phyloP scores from a whole-genome alignment of 179 eudicot species.

The Corrigiola litoralis region DNA sequence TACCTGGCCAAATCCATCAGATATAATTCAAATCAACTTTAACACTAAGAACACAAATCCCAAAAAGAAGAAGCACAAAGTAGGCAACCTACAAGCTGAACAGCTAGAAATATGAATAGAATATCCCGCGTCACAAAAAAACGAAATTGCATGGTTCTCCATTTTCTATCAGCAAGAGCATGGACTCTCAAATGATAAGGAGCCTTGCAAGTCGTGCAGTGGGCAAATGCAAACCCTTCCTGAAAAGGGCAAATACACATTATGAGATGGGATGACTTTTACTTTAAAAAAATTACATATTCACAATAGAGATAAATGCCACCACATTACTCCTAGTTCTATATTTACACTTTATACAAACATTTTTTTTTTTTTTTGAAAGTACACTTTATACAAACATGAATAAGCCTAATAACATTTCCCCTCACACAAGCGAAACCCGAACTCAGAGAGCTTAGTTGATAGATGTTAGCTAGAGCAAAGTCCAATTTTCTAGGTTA shows the following conservation, averaged over 20 bases:
- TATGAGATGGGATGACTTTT: not conserved
- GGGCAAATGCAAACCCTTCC: conserved; percentile 99
- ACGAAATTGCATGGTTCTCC: conserved; percentile 91
- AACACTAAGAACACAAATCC: not conserved
- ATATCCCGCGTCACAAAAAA: conserved; percentile 97
- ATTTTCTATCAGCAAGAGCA: conserved; percentile 78
- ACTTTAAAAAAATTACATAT: no score
- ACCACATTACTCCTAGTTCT: not conserved
- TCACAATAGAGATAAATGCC: not conserved
- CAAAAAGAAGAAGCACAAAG: conserved; percentile 10
- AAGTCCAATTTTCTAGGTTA: no score
- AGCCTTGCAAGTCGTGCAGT: conserved; percentile 98
- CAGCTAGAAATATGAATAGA: conserved; percentile 72
- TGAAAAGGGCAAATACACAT: conserved; percentile 31
- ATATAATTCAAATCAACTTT: not conserved
- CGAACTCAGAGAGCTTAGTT: not conserved
- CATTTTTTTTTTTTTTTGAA: no score
- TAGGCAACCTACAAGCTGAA: conserved; percentile 76
- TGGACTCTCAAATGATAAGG: conserved; percentile 90
- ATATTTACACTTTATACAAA: not conserved
- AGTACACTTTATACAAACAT: not conserved
- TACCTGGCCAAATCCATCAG: conserved; percentile 30
- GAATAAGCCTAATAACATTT: not conserved
- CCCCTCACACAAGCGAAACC: no score
- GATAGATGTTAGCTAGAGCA: no score